Base-by-base conservation (phyloP, 2,329 filamentous ascomycete species). In the Beauveria brongniartii region DNA sequence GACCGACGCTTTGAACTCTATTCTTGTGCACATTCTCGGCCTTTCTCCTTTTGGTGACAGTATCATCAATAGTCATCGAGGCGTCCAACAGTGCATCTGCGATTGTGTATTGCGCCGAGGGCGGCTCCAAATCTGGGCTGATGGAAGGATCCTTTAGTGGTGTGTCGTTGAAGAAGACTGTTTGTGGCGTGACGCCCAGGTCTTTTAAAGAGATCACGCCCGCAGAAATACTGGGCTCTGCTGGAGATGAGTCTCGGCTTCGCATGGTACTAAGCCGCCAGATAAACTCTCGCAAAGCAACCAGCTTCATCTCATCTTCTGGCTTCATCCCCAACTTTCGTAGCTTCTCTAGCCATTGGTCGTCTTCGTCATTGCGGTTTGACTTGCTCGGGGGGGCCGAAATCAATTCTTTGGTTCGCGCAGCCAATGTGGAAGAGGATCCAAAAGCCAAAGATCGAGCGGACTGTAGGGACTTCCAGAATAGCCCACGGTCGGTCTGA, bases 1-100 rank as follows among this genome's bases (percentile, higher is more conserved):
- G 69, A 0, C 73, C 74, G 24, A 71, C 66, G 59, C 74, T 74
- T 41, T 75, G 68, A 57, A 74, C 69, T 28, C 80, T 75, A 28
- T 77, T 74, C 61, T 74, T 77, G 64, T 83, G 81, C 14, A 67
- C 76, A 63, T 83, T 83, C n/a, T 78, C 68, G 16, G 79, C 78
- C 34, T 79, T 78, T 58, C 78, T 78, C 65, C 79, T 79, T 69
- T 79, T 81, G 2, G 83, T 76, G 8, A 83, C 73, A 0, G 85
- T 78, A 65, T 89, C 86, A 68, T 93, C 89, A 64, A 94, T 91
- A 0, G 89, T 92, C 76, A 91, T 92, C 1, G 92, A 95, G 7
- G 94, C 94, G 73, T 97, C 94, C 34, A 96, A 79, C 18, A 97
- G 78, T 6, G 94, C 94, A 73, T 97, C 93, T 3, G 90, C 86